Base-by-base conservation (phyloP, 352 stramenopile species). In the Pythium oligandrum region DNA sequence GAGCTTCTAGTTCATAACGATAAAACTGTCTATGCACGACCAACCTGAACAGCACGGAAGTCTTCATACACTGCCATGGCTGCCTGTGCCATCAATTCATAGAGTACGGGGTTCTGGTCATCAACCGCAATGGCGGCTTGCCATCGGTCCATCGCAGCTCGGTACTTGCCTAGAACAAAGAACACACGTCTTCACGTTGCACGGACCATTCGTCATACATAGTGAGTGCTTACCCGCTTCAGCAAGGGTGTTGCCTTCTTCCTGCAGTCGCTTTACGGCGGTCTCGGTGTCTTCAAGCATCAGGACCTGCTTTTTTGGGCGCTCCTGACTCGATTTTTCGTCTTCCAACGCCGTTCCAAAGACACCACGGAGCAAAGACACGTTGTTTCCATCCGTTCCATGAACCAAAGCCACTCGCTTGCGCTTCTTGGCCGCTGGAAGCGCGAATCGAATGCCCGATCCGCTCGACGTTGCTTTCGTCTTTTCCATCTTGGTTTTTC, bases 241-340 rank as follows among this genome's bases (percentile, higher is more conserved):
- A 1, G 84, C 84, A 4, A 94, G 70, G 7, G 61, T 84, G 59
- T 88, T 88, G 57, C 84, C 84, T 53, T 94, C 84, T n/a, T 68
- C 59, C 53, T 90, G 77, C 9, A 94, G 54, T 36, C 81, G 75
- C 45, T 75, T 80, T 7, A 78, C 66, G 44, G 87, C 90, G 30
- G 61, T 59, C 3, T 36, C 9, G 1, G 53, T 53, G 58, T 94
- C 82, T 60, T 92, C 84, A 9, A 94, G 67, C 38, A 61, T 31
- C 32, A 74, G 39, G 1, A 46, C 42, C n/a, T 59, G 63, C 38
- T 64, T 63, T 43, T 47, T 61, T 9, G 12, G 31, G 43, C 40
- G 36, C 34, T 34, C 31, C 3, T 17, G 38, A 33, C 10, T 30
- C 4, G 30, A 31, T 8, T 56, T 44, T 11, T 30, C 43, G 1